Base-by-base conservation (phyloP, 768 basidiomycete genomes). In the Galerina sulciceps region DNA sequence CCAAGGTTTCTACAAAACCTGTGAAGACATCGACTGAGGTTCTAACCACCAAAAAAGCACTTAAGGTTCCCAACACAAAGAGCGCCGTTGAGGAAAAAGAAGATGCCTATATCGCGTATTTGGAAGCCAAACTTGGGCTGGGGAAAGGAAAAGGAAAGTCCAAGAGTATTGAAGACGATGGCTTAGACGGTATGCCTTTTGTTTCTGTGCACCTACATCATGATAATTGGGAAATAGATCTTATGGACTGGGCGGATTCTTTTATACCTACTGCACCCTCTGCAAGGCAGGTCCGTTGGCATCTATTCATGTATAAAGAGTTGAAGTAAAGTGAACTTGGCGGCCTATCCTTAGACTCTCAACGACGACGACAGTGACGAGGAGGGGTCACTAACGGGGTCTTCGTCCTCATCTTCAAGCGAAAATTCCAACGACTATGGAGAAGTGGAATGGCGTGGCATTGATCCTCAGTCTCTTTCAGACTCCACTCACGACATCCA, bases 81-180 rank as follows among this genome's bases (percentile, higher is more conserved):
- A 56, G 55, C 15, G 45, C 48, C 14, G 35, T 52, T 3, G 75
- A 92, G 59, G 73, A 79, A 31, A 82, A 89, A 35, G 96, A 99
- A 65, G 94, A 96, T 66, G 81, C 82, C 0, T 93, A 96, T 68
- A 97, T 98, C 43, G 81, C 86, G 0, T 88, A 90, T 73, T 75
- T 97, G 10, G 96, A 98, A 71, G 77, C 81, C 0, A 89, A 88
- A 70, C 81, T 97, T 15, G 87, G 91, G 3, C 78, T 87, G 65
- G 50, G 71, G 36, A 75, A 81, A 57, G 68, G 75, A 76, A 54
- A 75, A 54, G 72, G 77, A 56, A 75, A 77, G 52, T 80, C 81
- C 61, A 74, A 75, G 47, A 81, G 81, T 60, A 76, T 73, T 0
- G 69, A 80, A 35, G 85, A 85, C 1, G 96, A 98, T 72, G 95